Conservation (phyloP, 148 eudicot genomes). For the Amaranthus hypochondriacus region DNA sequence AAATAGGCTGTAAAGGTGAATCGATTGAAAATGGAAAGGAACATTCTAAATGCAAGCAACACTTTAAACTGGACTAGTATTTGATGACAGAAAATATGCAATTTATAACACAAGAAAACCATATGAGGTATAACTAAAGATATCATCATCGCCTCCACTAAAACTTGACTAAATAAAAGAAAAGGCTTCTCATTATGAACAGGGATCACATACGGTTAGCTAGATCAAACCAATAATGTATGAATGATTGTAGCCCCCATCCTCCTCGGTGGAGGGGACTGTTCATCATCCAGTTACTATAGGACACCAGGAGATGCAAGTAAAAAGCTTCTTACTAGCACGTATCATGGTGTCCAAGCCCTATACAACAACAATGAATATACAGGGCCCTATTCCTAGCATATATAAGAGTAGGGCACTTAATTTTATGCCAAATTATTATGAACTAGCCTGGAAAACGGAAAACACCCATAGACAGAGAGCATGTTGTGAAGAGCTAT, state of each 20-base stretch:
- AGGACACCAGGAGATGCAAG: constrained; percentile 44
- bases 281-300: constrained; percentile 56
- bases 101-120: background rate
- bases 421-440: background rate
- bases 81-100: background rate
- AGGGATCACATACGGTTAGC: background rate
- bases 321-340: constrained; percentile 39
- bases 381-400: background rate
- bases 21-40: background rate
- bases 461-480: too few species aligned
- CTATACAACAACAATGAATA: background rate
- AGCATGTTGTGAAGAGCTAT: too few species aligned
- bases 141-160: too few species aligned
- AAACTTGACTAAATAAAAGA: too few species aligned
- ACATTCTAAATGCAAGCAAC: background rate
- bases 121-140: too few species aligned
- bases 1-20: background rate
- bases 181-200: background rate
- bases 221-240: constrained; percentile 20
- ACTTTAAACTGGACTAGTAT: background rate
- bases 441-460: background rate
- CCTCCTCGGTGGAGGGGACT: constrained; percentile 52
- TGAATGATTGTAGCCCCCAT: constrained; percentile 62
- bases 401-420: background rate
- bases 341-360: constrained; percentile 10